phyloP scores from a whole-genome alignment of 108 stramenopile genomes.

The Aurantiochytrium sp. region DNA sequence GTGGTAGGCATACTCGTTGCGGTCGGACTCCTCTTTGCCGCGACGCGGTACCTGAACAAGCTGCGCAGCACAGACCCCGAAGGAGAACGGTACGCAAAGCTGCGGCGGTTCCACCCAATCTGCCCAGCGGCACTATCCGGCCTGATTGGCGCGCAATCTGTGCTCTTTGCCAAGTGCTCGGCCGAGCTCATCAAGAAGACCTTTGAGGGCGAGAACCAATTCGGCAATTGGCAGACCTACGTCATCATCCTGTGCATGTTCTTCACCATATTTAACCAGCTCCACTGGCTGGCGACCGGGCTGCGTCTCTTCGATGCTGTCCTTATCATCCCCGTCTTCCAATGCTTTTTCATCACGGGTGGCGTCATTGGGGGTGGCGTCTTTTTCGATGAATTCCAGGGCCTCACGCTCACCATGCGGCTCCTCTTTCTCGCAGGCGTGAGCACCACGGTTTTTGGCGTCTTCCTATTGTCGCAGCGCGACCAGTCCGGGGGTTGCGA shows the following conservation, averaged over 20 bases:
- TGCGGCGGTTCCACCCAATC: slow-evolving; percentile 20
- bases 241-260: slow-evolving; percentile 33
- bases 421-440: background rate
- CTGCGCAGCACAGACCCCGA: background rate
- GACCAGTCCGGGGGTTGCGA: background rate
- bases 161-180: slow-evolving; percentile 39
- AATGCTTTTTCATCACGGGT: slow-evolving; percentile 34
- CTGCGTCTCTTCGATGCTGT: slow-evolving; percentile 34
- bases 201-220: slow-evolving; percentile 25
- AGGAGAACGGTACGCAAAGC: background rate
- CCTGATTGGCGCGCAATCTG: slow-evolving; percentile 33
- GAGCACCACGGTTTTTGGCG: background rate
- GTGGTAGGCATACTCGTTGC: background rate
- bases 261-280: slow-evolving; percentile 31
- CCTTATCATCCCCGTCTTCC: slow-evolving; percentile 38
- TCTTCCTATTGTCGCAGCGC: background rate
- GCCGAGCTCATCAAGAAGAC: slow-evolving; percentile 37
- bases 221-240: slow-evolving; percentile 5
- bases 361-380: slow-evolving; percentile 32
- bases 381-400: slow-evolving; percentile 31
- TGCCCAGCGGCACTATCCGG: slow-evolving; percentile 29
- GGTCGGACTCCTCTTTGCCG: background rate
- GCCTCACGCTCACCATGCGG: background rate
- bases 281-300: slow-evolving; percentile 35
- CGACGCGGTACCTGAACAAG: background rate